phyloP scores from a whole-genome alignment of 495 filamentous ascomycete genomes.

The Lentithecium fluviatile region DNA sequence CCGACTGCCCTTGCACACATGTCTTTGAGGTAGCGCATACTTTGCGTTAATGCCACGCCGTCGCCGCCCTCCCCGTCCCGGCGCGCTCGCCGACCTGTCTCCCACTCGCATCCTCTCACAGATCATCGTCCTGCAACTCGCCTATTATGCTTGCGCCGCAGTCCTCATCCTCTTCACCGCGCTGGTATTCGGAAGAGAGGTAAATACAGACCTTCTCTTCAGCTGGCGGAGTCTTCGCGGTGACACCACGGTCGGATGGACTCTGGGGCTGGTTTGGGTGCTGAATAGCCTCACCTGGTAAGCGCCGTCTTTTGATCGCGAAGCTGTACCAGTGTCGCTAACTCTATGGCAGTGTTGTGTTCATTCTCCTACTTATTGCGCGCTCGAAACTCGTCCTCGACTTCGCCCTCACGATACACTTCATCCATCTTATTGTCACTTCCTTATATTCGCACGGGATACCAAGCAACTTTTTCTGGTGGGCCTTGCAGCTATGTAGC shows the following conservation, averaged over 20 bases:
- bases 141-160: constrained; percentile 75
- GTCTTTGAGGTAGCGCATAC: constrained; percentile 1
- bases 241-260: constrained; percentile 91
- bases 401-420: constrained; percentile 86
- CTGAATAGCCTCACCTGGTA: constrained; percentile 75
- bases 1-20: constrained; percentile 1
- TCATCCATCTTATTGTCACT: constrained; percentile 77
- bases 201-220: constrained; percentile 70
- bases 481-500: constrained; percentile 71
- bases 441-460: constrained; percentile 71
- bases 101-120: constrained; percentile 83
- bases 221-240: constrained; percentile 80
- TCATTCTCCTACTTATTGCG: constrained; percentile 75
- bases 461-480: constrained; percentile 80
- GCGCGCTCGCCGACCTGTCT: constrained; percentile 76
- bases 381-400: constrained; percentile 90
- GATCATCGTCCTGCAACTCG: constrained; percentile 78
- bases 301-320: constrained; percentile 37
- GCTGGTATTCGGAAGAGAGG: constrained; percentile 72
- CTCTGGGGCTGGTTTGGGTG: constrained; percentile 83
- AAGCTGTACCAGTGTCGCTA: neutral
- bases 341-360: constrained; percentile 59
- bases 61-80: constrained; percentile 72
- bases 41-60: constrained; percentile 64
- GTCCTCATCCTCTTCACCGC: constrained; percentile 84